phyloP scores from a whole-genome alignment of 345 rosid species.

The Theobroma cacao region DNA sequence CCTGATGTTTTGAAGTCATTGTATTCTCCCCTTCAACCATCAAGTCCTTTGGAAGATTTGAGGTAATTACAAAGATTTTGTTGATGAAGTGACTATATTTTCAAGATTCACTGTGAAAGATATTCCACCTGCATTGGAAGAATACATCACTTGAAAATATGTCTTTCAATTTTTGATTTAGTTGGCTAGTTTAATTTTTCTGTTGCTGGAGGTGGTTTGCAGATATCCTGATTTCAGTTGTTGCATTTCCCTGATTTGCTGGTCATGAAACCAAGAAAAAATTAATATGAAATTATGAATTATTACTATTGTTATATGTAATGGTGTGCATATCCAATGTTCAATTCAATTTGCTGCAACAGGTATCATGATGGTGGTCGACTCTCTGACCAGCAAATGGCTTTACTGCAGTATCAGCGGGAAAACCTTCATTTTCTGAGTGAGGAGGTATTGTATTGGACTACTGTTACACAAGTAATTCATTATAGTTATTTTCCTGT shows the following conservation, averaged over 20 bases:
- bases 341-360: slow-evolving; percentile 19
- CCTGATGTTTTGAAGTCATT: slow-evolving; percentile 93
- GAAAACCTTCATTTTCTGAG: slow-evolving; percentile 95
- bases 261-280: slow-evolving; percentile 1
- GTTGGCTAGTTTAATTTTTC: not conserved
- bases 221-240: not conserved
- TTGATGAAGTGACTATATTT: not conserved
- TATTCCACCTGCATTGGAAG: not conserved
- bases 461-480: not conserved
- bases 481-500: not conserved
- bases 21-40: slow-evolving; percentile 93
- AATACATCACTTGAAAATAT: not conserved
- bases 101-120: not conserved
- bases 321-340: not conserved
- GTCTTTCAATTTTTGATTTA: not conserved
- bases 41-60: slow-evolving; percentile 88
- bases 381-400: slow-evolving; percentile 96
- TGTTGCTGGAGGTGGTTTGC: not conserved
- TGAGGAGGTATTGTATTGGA: slow-evolving; percentile 61
- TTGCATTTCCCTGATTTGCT: not conserved
- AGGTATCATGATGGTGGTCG: slow-evolving; percentile 90
- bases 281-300: not conserved
- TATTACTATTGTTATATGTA: not conserved
- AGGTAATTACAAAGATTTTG: slow-evolving; percentile 40
- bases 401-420: slow-evolving; percentile 92